Percentiles rank a stretch among this genome's conserved stretches.
Evolutionary conservation across 1,284 basidiomycete genomes (phyloP).

Genomic region (Sporisorium scitamineum): DNA sequence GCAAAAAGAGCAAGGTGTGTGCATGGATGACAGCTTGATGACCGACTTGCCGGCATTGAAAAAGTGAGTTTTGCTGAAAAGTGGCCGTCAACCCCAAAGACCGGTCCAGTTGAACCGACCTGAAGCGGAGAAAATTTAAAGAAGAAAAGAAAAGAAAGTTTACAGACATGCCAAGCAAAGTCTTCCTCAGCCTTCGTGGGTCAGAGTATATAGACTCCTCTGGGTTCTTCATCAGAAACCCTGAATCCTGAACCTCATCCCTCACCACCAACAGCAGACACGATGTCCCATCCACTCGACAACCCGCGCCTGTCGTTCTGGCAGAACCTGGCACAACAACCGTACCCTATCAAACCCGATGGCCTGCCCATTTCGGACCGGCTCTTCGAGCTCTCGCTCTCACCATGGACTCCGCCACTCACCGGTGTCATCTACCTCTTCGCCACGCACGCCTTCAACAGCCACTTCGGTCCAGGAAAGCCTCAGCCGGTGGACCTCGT

Average conservation of each 20-base stretch:
- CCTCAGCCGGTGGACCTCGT: conserved; percentile 51
- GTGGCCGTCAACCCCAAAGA: conserved; percentile 4
- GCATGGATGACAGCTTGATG: not conserved
- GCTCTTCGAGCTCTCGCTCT: conserved; percentile 51
- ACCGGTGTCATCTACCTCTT: conserved; percentile 50
- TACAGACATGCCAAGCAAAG: conserved; percentile 1
- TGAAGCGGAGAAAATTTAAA: not conserved
- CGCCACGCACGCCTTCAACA: conserved; percentile 49
- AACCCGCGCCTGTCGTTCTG: conserved; percentile 40
- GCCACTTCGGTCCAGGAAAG: conserved; percentile 47
- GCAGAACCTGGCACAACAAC: conserved; percentile 36
- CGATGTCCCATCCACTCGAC: conserved; percentile 47
- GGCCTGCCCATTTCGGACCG: conserved; percentile 48
- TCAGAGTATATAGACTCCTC: not conserved
- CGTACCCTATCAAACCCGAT: conserved; percentile 51
- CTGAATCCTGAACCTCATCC: no score
- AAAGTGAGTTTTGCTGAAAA: not conserved
- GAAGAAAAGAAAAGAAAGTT: conserved; percentile 3
- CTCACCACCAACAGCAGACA: not conserved
- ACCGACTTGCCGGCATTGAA: not conserved
- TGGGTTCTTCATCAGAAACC: not conserved
- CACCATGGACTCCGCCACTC: conserved; percentile 38
- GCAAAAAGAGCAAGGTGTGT: not conserved
- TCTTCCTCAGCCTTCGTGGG: not conserved
- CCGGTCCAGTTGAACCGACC: conserved; percentile 1